Evolutionary conservation across 345 rosid genomes (phyloP), one percentile per base, ranked within the genome.

Genomic region (Hibiscus tridactylites): DNA sequence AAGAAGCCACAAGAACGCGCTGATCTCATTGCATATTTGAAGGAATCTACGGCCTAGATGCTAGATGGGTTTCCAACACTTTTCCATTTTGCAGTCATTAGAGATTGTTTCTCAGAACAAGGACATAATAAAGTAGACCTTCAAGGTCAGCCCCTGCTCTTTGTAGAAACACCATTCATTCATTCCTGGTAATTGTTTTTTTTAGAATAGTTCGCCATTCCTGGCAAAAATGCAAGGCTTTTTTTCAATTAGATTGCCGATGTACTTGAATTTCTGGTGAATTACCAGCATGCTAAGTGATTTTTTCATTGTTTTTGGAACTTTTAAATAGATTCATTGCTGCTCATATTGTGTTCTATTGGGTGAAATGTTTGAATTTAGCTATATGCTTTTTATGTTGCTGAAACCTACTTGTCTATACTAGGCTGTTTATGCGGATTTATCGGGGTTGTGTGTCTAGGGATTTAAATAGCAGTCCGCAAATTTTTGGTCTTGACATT

Each of bases 1-100:
- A 57, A 57, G 61, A 57, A 57, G 61, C 84, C 98, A 1, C 91
- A 91, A 76, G 97, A 94, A 0, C 97, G 97, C 1, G 93, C 95
- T 1, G 97, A 94, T 58, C 98, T 94, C 78, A 94, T 94, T 53
- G 91, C 98, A 33, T 94, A 83, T 79, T 81, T 94, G 88, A 94
- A 91, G 90, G 78, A 85, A 79, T 73, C 96, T 7, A 91, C 96
- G 74, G 86, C 97, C 3, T 76, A 57, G 74, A 59, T 17, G 53
- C n/a, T n/a, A n/a, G n/a, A n/a, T n/a, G n/a, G 61, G 39, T 15
- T 53, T 63, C 5, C 8, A 13, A 49, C 35, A 31, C 53, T 6
- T 3, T 46, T 63, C 62, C 63, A 63, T 73, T 64, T 73, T 73
- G 50, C 52, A 62, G 52, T 24, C 29, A 15, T 53, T 21, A 6